Evolutionary conservation across 331 rosid species (phyloP).

Genomic region (Cydonia oblonga): DNA sequence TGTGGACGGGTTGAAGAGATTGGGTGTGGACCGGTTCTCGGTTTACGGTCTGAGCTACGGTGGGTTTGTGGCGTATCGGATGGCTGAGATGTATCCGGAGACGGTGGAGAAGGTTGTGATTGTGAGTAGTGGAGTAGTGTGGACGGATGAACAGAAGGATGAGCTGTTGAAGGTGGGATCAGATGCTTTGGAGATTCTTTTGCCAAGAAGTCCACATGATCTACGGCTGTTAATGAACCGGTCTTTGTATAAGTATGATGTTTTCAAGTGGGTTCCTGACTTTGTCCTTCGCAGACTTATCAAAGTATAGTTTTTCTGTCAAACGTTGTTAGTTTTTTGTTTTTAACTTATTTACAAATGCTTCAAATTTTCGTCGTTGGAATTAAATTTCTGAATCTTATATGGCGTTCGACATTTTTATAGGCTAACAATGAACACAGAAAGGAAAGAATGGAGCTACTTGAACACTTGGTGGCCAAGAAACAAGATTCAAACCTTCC

Average conservation of each 20-base stretch:
- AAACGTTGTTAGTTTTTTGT: neutral
- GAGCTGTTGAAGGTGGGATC: conserved; percentile 13
- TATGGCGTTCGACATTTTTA: neutral
- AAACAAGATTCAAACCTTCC: conserved; percentile 19
- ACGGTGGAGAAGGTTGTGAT: conserved; percentile 33
- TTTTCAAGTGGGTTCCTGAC: conserved; percentile 17
- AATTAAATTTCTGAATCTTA: neutral
- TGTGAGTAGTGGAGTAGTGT: conserved; percentile 30
- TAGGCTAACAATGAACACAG: neutral
- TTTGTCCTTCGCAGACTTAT: conserved; percentile 12
- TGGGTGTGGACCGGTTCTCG: conserved; percentile 16
- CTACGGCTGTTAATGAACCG: conserved; percentile 10
- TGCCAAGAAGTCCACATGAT: conserved; percentile 16
- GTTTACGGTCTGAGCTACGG: conserved; percentile 32
- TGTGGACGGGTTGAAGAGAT: conserved; percentile 16
- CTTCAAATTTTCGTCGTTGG: no score
- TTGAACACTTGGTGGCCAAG: conserved; percentile 7
- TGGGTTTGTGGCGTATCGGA: conserved; percentile 29
- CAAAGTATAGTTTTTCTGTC: neutral
- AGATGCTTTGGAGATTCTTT: conserved; percentile 17
- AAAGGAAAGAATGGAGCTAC: conserved; percentile 21
- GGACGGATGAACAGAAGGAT: conserved; percentile 20
- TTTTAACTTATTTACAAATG: neutral
- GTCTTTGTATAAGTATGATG: neutral
- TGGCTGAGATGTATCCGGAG: conserved; percentile 26